phyloP scores from a whole-genome alignment of 352 stramenopile species.

The Phytophthora cryptogea region DNA sequence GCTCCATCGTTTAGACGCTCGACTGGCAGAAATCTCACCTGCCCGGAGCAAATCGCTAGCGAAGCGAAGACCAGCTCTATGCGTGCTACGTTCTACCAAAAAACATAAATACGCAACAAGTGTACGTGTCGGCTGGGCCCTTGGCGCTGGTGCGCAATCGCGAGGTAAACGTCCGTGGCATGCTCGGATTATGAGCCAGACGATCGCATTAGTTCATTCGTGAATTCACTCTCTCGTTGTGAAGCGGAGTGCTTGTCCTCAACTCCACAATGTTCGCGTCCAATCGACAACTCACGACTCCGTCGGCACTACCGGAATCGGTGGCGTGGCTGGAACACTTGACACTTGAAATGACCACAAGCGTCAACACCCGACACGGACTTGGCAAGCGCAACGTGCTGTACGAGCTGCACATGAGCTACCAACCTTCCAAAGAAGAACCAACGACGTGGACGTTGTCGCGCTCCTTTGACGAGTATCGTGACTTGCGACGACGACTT shows the following conservation, averaged over 20 bases:
- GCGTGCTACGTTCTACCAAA: slow-evolving; percentile 1
- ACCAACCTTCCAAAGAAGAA: slow-evolving; percentile 28
- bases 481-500: slow-evolving; percentile 41
- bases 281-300: slow-evolving; percentile 5
- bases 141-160: slow-evolving; percentile 21
- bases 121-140: neutral
- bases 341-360: slow-evolving; percentile 35
- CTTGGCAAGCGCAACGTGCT: slow-evolving; percentile 31
- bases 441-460: slow-evolving; percentile 35
- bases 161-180: slow-evolving; percentile 9
- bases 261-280: slow-evolving; percentile 22
- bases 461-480: slow-evolving; percentile 48
- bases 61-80: slow-evolving; percentile 8
- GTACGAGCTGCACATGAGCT: slow-evolving; percentile 41
- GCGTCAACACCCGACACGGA: slow-evolving; percentile 15
- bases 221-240: slow-evolving; percentile 7
- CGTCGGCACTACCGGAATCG: slow-evolving; percentile 29
- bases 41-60: slow-evolving; percentile 26
- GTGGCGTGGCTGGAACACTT: slow-evolving; percentile 38
- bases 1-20: neutral
- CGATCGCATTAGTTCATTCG: slow-evolving; percentile 20
- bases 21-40: slow-evolving; percentile 20
- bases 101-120: slow-evolving; percentile 20
- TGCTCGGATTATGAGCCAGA: slow-evolving; percentile 23
- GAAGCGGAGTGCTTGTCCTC: slow-evolving; percentile 13